These are phyloP conservation scores for Neopestalotiopsis rosae DNA, from an alignment of 2,329 filamentous ascomycete species.

Conservation along the genomic window DNA sequence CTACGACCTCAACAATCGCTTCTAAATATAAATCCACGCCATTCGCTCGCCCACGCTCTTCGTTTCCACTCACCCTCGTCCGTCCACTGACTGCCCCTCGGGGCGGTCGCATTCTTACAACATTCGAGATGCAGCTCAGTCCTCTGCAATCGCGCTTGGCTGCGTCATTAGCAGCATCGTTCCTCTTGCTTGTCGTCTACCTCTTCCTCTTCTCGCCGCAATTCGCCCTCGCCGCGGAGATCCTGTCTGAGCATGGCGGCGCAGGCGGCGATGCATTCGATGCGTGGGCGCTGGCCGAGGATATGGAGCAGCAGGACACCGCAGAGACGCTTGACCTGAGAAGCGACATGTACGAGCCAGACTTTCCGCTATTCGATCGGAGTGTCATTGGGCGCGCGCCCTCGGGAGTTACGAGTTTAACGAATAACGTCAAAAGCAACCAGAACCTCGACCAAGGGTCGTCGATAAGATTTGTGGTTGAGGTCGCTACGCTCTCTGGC, in stretches of 20 bases:
- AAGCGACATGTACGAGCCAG: conserved; percentile 57
- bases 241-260: conserved; percentile 25
- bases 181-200: conserved; percentile 65
- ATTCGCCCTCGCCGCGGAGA: conserved; percentile 67
- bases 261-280: conserved; percentile 22
- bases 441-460: conserved; percentile 67
- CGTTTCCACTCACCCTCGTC: background rate
- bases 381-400: conserved; percentile 68
- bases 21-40: conserved; percentile 5
- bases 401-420: conserved; percentile 54
- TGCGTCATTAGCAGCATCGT: conserved; percentile 67
- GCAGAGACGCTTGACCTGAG: conserved; percentile 26
- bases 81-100: conserved; percentile 36
- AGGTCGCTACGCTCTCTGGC: conserved; percentile 57
- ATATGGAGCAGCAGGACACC: conserved; percentile 22
- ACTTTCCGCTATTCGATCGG: conserved; percentile 66
- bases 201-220: conserved; percentile 62
- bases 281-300: conserved; percentile 27
- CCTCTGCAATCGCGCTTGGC: conserved; percentile 75
- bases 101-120: conserved; percentile 45
- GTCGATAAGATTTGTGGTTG: conserved; percentile 69
- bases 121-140: conserved; percentile 60
- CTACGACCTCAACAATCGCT: background rate
- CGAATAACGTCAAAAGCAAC: conserved; percentile 68
- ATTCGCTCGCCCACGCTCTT: background rate